These are phyloP conservation scores for Microcos paniculata DNA, from an alignment of 345 rosid species.

Conservation along the genomic window DNA sequence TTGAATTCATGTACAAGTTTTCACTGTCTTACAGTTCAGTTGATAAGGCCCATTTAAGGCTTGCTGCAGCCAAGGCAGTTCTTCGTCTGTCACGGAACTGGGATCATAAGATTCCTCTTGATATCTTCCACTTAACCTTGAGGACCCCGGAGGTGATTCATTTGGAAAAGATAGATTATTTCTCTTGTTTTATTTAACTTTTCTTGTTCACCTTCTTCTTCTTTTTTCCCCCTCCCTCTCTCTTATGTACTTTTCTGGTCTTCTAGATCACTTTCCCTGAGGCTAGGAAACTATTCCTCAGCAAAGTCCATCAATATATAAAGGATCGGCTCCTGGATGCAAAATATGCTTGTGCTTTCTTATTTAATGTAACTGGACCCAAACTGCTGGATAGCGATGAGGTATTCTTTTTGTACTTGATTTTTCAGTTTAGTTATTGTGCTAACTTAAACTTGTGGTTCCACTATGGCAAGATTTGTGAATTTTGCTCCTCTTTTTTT, in stretches of 20 bases:
- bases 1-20: constrained; percentile 15
- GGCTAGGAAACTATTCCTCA: constrained; percentile 71
- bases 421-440: constrained; percentile 13
- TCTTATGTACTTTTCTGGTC: constrained; percentile 19
- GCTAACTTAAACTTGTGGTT: not conserved
- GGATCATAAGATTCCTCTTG: constrained; percentile 87
- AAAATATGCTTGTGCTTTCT: constrained; percentile 83
- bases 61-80: constrained; percentile 95
- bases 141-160: constrained; percentile 67
- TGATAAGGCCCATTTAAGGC: constrained; percentile 86
- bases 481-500: constrained; percentile 4
- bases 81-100: constrained; percentile 85
- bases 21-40: constrained; percentile 57
- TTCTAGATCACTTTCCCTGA: constrained; percentile 72
- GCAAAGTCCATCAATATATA: constrained; percentile 86
- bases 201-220: constrained; percentile 5
- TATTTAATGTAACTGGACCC: constrained; percentile 49
- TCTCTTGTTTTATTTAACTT: constrained; percentile 1
- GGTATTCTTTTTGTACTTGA: constrained; percentile 45
- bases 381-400: constrained; percentile 59
- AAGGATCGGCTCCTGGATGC: constrained; percentile 86
- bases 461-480: constrained; percentile 1
- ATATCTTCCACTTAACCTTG: constrained; percentile 71
- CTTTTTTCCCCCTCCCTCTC: too few relatives aligned
- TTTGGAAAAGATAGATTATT: constrained; percentile 18